Evolutionary conservation across 2,329 filamentous ascomycete genomes (phyloP).

Genomic region (Zalaria obscura): DNA sequence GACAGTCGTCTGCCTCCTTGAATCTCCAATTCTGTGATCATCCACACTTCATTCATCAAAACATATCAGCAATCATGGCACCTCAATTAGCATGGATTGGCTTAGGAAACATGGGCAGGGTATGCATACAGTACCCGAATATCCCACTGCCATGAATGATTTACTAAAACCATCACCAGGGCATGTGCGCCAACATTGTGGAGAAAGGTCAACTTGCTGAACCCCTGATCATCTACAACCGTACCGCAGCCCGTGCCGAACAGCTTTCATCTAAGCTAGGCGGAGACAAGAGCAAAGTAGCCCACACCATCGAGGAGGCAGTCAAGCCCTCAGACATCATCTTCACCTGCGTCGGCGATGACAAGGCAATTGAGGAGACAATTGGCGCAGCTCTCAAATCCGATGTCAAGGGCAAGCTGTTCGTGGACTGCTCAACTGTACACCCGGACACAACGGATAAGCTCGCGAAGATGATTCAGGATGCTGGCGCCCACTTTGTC

Average conservation of each 20-base stretch:
- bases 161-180: conserved; percentile 31
- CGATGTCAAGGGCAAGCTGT: conserved; percentile 52
- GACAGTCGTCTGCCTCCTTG: no score
- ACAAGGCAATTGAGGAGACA: conserved; percentile 53
- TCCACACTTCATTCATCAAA: no score
- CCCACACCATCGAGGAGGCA: conserved; percentile 49
- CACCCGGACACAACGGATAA: conserved; percentile 67
- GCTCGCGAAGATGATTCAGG: conserved; percentile 43
- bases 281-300: conserved; percentile 48
- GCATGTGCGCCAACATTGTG: conserved; percentile 73
- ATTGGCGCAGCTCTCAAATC: conserved; percentile 41
- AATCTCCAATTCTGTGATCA: no score
- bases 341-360: conserved; percentile 70
- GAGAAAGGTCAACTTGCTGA: conserved; percentile 59
- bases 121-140: conserved; percentile 17
- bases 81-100: conserved; percentile 62
- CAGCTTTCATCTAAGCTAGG: conserved; percentile 49
- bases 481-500: conserved; percentile 57
- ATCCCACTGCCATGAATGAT: conserved; percentile 2
- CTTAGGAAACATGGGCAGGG: conserved; percentile 76
- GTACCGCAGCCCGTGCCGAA: conserved; percentile 51
- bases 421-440: conserved; percentile 79
- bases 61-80: conserved; percentile 17
- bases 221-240: conserved; percentile 69
- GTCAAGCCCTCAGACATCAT: conserved; percentile 60